Evolutionary conservation across 1,284 basidiomycete genomes (phyloP), one percentile per base, ranked within the genome.

Genomic region (Rhodotorula sp.): DNA sequence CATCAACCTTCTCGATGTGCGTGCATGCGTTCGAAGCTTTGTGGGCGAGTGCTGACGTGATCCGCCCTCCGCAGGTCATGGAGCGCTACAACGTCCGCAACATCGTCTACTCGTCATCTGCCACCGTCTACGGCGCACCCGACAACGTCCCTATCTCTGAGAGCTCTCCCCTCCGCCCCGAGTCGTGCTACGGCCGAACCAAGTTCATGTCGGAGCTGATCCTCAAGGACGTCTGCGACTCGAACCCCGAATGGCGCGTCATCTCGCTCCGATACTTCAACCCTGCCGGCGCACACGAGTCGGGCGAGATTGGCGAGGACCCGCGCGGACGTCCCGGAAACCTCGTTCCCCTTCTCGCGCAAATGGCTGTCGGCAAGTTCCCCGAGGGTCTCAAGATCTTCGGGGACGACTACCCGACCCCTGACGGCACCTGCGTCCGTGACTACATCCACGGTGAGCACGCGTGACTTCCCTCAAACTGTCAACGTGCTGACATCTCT

Each of bases 91-190:
- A 88, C 68, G 91, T 89, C 83, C 85, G 86, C 70, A 87, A 91
- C 69, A 84, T 99, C 72, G 94, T 99, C 71, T 99, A 98, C 84
- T 97, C 94, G 2, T 97, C 94, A 18, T 96, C 93, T 31, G 96
- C 96, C 2, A 99, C 96, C n/a, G 96, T 99, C 47, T 99, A 99
- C 80, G 96, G 96, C 69, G 94, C 88, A 4, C 96, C 96, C 13
- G 88, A 91, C 57, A 83, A 83, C 67, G 92, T 99, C 68, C 96
- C 96, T 58, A 99, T 99, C 75, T 92, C 94, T 28, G 96, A 99
- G 82, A 87, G 89, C 5, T 94, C 92, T 10, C 89, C 90, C 18
- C 82, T 99, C 69, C 83, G 90, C 78, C 92, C 95, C 4, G 89
- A 94, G 80, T 95, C 92, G 74, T 90, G 91, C 26, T 99, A 99